Evolutionary conservation across 2,329 filamentous ascomycete species (phyloP).

Genomic region (Fusarium sarcochroum): DNA sequence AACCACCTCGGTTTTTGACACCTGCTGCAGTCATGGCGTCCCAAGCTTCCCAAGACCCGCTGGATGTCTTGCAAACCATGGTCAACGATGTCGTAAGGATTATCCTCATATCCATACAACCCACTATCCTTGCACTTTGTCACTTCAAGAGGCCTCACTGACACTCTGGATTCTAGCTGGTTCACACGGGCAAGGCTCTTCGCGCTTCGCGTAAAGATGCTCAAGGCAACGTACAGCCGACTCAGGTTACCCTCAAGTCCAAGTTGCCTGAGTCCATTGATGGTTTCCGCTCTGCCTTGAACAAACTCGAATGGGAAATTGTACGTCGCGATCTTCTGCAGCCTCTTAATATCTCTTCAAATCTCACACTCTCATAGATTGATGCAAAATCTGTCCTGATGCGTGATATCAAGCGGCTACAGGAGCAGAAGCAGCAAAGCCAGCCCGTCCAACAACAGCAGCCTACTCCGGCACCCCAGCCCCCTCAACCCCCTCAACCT

Average conservation of each 20-base stretch:
- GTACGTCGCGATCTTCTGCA: slow-evolving; percentile 55
- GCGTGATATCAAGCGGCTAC: slow-evolving; percentile 65
- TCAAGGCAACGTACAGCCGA: slow-evolving; percentile 54
- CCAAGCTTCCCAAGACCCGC: slow-evolving; percentile 55
- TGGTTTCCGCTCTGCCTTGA: slow-evolving; percentile 66
- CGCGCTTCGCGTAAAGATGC: slow-evolving; percentile 63
- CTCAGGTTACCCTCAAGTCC: slow-evolving; percentile 53
- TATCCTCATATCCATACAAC: not conserved
- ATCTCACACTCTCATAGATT: slow-evolving; percentile 49
- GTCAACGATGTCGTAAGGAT: slow-evolving; percentile 68
- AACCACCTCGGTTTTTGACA: not conserved
- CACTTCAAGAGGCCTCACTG: slow-evolving; percentile 15
- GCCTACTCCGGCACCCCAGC: slow-evolving; percentile 30
- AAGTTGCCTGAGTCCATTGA: slow-evolving; percentile 64
- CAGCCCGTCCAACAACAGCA: slow-evolving; percentile 36
- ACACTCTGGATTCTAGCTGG: slow-evolving; percentile 58
- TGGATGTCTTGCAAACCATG: slow-evolving; percentile 66
- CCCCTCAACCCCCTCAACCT: slow-evolving; percentile 50
- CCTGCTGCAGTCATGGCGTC: slow-evolving; percentile 49
- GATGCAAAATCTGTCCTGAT: slow-evolving; percentile 68
- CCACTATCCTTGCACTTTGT: not conserved
- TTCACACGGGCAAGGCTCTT: slow-evolving; percentile 71
- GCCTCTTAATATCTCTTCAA: not conserved
- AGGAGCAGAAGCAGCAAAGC: slow-evolving; percentile 47
- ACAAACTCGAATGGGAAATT: slow-evolving; percentile 70